Evolutionary conservation across 148 eudicot species (phyloP).

Genomic region (Hydrangea macrophylla): DNA sequence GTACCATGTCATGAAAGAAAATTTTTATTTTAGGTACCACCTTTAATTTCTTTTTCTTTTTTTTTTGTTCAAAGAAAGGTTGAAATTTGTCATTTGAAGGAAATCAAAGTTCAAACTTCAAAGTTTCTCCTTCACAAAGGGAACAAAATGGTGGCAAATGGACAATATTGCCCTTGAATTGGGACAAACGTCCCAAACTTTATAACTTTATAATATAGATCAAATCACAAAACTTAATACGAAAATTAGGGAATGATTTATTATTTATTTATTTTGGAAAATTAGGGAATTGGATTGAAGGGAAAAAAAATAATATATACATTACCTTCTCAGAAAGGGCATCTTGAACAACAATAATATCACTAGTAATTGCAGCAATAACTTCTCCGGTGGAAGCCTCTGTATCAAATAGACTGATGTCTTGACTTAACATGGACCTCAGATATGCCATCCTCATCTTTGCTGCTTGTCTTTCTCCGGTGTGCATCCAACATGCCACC

Average conservation of each 20-base stretch:
- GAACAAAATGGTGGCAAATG: neutral
- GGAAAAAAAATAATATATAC: neutral
- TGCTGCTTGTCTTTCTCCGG: slow-evolving; percentile 94
- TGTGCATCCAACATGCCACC: slow-evolving; percentile 97
- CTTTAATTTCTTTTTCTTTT: no score
- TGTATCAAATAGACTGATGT: slow-evolving; percentile 81
- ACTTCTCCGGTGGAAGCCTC: slow-evolving; percentile 92
- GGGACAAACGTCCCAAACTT: neutral
- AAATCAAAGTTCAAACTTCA: no score
- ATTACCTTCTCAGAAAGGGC: slow-evolving; percentile 94
- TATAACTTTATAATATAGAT: no score
- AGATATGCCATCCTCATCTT: slow-evolving; percentile 93
- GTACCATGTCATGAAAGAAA: no score
- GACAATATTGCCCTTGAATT: neutral
- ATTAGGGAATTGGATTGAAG: neutral
- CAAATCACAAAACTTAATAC: neutral
- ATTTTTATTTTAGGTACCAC: no score
- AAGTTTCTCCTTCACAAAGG: neutral
- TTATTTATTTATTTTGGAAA: no score
- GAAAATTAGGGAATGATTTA: neutral
- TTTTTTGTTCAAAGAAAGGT: no score
- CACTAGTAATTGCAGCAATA: slow-evolving; percentile 80
- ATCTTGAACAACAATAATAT: slow-evolving; percentile 84
- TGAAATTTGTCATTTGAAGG: neutral
- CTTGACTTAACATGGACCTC: slow-evolving; percentile 80